A percentile compares a stretch with the other conserved stretches of the same genome.
Evolutionary conservation across 208 protist species (phyloP).

Genomic region (Borovskyia barvae): DNA sequence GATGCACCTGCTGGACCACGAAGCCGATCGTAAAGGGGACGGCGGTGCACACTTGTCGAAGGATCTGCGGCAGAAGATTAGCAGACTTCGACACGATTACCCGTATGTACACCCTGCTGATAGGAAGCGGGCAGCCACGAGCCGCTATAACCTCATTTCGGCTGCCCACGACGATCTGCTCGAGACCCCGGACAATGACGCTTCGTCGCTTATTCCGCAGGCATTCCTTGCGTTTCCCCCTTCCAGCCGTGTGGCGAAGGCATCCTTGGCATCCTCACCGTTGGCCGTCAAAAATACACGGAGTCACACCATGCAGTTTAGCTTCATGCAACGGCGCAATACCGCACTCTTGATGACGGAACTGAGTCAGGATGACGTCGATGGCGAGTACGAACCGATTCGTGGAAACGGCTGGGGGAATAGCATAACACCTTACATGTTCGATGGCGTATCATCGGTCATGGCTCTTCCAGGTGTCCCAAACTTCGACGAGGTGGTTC

Average conservation of each 20-base stretch:
- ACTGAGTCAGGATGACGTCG: constrained; percentile 18
- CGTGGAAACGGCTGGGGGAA: constrained; percentile 84
- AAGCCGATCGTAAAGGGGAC: constrained; percentile 3
- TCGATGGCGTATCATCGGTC: constrained; percentile 72
- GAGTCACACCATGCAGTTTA: constrained; percentile 56
- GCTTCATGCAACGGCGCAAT: constrained; percentile 51
- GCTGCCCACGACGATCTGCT: constrained; percentile 66
- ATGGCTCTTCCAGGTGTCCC: constrained; percentile 85
- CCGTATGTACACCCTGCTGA: constrained; percentile 34
- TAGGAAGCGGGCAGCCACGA: constrained; percentile 21
- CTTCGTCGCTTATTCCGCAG: constrained; percentile 47
- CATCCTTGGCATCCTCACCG: constrained; percentile 12
- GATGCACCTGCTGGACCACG: constrained; percentile 11
- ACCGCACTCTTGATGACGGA: constrained; percentile 53
- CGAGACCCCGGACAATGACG: constrained; percentile 55
- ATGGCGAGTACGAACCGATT: constrained; percentile 31
- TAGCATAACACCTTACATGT: constrained; percentile 46
- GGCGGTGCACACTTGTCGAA: constrained; percentile 44
- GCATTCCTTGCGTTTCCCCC: constrained; percentile 45
- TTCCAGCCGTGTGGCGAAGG: constrained; percentile 10
- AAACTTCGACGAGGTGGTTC: constrained; percentile 81
- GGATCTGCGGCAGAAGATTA: constrained; percentile 43
- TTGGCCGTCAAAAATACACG: constrained; percentile 25
- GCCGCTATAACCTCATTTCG: constrained; percentile 68
- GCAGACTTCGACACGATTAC: constrained; percentile 41